Percentiles rank a stretch among this genome's conserved stretches.
Evolutionary conservation across 805 yeast species (phyloP).

Genomic region (Candida insectalens): DNA sequence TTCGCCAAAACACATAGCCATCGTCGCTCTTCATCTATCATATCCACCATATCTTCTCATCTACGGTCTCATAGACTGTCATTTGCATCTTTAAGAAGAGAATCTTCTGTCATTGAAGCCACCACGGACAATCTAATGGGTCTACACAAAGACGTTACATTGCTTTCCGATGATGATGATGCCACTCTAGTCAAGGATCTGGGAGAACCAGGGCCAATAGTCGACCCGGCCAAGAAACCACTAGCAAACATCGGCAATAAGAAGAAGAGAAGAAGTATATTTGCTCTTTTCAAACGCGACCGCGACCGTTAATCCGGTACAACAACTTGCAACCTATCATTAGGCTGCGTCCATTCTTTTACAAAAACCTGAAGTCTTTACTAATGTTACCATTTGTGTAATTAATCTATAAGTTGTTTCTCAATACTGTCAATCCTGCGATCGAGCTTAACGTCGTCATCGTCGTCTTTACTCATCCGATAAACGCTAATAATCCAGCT

Average conservation of each 20-base stretch:
- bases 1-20: too few relatives aligned
- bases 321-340: too few relatives aligned
- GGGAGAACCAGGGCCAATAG: constrained; percentile 28
- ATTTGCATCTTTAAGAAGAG: constrained; percentile 7
- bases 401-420: too few relatives aligned
- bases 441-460: constrained; percentile 5
- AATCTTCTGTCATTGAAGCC: constrained; percentile 16
- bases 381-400: too few relatives aligned
- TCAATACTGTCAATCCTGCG: too few relatives aligned
- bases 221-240: constrained; percentile 7
- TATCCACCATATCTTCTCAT: constrained; percentile 17
- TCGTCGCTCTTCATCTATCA: constrained; percentile 15
- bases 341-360: background rate
- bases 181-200: constrained; percentile 18
- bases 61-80: constrained; percentile 17
- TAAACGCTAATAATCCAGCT: constrained; percentile 23
- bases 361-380: background rate
- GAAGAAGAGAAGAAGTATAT: too few relatives aligned
- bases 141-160: constrained; percentile 12
- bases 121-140: constrained; percentile 20
- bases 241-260: constrained; percentile 1
- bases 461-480: constrained; percentile 19
- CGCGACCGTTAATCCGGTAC: constrained; percentile 5
- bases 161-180: constrained; percentile 19
- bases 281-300: background rate